Base-by-base conservation (phyloP, 1,284 basidiomycete species). In the Pseudozyma hubeiensis region DNA sequence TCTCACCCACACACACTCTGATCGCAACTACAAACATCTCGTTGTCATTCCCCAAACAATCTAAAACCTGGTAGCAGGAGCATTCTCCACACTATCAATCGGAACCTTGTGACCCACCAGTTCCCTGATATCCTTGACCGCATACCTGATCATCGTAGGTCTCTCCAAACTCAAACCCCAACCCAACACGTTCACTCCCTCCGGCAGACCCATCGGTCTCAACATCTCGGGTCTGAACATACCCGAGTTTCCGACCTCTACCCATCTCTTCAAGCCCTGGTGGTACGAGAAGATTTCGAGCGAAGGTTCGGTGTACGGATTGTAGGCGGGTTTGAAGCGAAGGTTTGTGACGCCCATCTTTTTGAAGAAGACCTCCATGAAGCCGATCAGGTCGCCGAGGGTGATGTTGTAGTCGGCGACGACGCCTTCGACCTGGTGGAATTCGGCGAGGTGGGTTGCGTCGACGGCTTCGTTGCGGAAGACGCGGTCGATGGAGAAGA, bases 211-310 rank as follows among this genome's bases (percentile, higher is more conserved):
- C 95, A 99, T 99, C 9, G 97, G 94, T 83, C 81, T 64, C 49
- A 99, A 88, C 96, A 99, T 99, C 85, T 99, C 97, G 3, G 97
- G 97, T 40, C 97, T 90, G 91, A 99, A 99, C 92, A 99, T 97
- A 47, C 97, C 97, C 80, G 93, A 96, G 87, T 89, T 89, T 54
- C 87, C 88, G 62, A 89, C 88, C 82, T 99, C 96, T 49, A 99
- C 96, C 95, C 97, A 99, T 84, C 94, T 93, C 83, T 91, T 88
- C 46, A 99, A 88, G 79, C 92, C 90, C 49, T 94, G 93, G 84
- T 99, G 97, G 89, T 95, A 99, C 35, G 95, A 94, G 86, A 98
- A 99, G 78, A 99, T 97, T 87, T 99, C 97, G 58, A 99, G 90
- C n/a, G 94, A 97, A 4, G 96, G 96, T 91, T 96, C 84, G 33